Conservation (phyloP, 352 stramenopile species). For the Saprolegnia diclina region DNA sequence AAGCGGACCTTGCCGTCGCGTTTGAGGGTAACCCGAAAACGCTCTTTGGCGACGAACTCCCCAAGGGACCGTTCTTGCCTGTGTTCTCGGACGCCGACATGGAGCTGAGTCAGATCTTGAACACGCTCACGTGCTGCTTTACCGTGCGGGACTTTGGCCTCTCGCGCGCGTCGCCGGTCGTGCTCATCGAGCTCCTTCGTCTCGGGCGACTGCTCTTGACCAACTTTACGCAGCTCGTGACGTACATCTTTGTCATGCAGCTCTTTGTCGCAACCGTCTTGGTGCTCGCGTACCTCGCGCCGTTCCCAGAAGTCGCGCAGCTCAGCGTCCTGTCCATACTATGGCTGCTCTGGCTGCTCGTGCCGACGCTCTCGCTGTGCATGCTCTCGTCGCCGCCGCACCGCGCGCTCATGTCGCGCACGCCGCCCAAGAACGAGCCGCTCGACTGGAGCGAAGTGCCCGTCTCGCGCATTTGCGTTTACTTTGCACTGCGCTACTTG, state of each 20-base stretch:
- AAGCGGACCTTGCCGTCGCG: slow-evolving; percentile 62
- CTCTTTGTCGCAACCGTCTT: slow-evolving; percentile 74
- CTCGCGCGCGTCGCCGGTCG: slow-evolving; percentile 14
- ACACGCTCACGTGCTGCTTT: slow-evolving; percentile 74
- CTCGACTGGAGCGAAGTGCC: slow-evolving; percentile 51
- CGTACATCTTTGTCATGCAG: slow-evolving; percentile 83
- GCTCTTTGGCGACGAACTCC: slow-evolving; percentile 65
- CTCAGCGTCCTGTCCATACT: slow-evolving; percentile 73
- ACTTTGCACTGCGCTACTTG: slow-evolving; percentile 69
- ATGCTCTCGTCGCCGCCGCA: slow-evolving; percentile 72
- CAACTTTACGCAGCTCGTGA: slow-evolving; percentile 77
- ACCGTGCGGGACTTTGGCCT: slow-evolving; percentile 17
- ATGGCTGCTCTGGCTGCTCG: slow-evolving; percentile 75
- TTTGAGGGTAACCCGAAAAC: slow-evolving; percentile 55
- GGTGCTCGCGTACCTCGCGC: slow-evolving; percentile 53
- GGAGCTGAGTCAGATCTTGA: slow-evolving; percentile 77
- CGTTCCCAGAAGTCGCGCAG: slow-evolving; percentile 70
- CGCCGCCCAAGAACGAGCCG: slow-evolving; percentile 77
- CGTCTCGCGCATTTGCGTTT: slow-evolving; percentile 45
- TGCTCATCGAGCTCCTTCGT: slow-evolving; percentile 71
- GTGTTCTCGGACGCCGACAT: slow-evolving; percentile 68
- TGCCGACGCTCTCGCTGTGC: slow-evolving; percentile 63
- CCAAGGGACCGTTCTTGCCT: slow-evolving; percentile 33
- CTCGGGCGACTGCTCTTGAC: slow-evolving; percentile 73
- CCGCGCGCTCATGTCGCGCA: slow-evolving; percentile 75